Conservation (phyloP, 805 yeast species). For the Saturnispora sanitii region DNA sequence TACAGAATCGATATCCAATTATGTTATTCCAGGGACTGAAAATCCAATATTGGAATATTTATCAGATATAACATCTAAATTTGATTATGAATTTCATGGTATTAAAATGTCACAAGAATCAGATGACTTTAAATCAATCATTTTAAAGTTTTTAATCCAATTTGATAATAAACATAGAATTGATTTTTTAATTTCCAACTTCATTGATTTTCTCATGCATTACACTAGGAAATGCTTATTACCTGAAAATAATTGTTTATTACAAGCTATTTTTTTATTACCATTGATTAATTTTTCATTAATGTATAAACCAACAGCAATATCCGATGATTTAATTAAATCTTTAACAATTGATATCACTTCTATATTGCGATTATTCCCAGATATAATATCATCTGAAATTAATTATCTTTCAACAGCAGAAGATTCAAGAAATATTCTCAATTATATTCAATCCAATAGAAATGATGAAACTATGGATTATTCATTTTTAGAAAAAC, state of each 20-base stretch:
- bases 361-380: slow-evolving; percentile 18
- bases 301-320: slow-evolving; percentile 54
- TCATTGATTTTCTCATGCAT: slow-evolving; percentile 28
- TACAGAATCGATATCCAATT: slow-evolving; percentile 27
- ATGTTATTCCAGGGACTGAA: slow-evolving; percentile 29
- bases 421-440: slow-evolving; percentile 10
- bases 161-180: slow-evolving; percentile 36
- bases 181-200: slow-evolving; percentile 38
- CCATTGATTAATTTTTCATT: slow-evolving; percentile 47
- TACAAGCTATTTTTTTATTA: slow-evolving; percentile 51
- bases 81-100: slow-evolving; percentile 20
- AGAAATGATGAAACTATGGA: slow-evolving; percentile 14
- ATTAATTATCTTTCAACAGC: slow-evolving; percentile 18
- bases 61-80: slow-evolving; percentile 26
- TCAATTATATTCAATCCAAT: slow-evolving; percentile 6
- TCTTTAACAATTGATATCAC: slow-evolving; percentile 22
- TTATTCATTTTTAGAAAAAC: slow-evolving; percentile 21
- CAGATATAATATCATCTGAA: slow-evolving; percentile 24
- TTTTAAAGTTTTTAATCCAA: slow-evolving; percentile 35
- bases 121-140: slow-evolving; percentile 23
- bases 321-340: slow-evolving; percentile 31
- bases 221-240: slow-evolving; percentile 21
- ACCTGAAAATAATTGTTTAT: slow-evolving; percentile 13
- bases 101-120: slow-evolving; percentile 22
- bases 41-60: slow-evolving; percentile 27